Base-by-base conservation (phyloP, 75 land plant species). In the Chamaecyparis obtusa region DNA sequence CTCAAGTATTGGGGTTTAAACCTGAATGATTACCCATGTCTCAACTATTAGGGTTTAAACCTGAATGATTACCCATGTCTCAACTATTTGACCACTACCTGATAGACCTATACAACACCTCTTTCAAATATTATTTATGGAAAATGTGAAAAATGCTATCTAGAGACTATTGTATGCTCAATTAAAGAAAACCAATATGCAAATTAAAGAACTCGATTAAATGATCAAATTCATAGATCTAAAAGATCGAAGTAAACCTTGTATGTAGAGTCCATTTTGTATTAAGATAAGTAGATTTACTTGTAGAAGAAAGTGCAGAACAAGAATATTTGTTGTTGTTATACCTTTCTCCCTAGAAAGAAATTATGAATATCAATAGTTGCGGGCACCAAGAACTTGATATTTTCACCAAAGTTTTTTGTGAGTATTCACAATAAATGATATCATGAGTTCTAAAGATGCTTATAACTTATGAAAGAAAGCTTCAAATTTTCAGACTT, bases 311-410 rank as follows among this genome's bases (percentile, higher is more conserved):
- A n/a, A n/a, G n/a, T n/a, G n/a, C n/a, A n/a, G n/a, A n/a, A n/a
- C n/a, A n/a, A n/a, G 39, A 80, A 80, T 24, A 24, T 3, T 41
- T 5, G 24, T 4, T 80, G 13, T 2, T 80, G 5, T 43, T 43
- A 46, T 81, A 81, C 83, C 83, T 81, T 46, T n/a, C 83, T 44
- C 33, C 48, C 83, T 81, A 51, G 49, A 81, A 81, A 81, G 13
- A 81, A 13, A 44, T 81, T 81, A 44, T 81, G 24, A n/a, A 81
- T 27, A 81, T 81, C 83, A 81, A 81, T 33, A 46, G 51, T 81
- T 46, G n/a, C 83, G 0, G 83, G 51, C 51, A 46, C 48, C 13
- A 51, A 81, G 5, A 81, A 81, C 46, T 5, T 81, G 41, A 0
- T 5, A 44, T 15, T 81, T 81, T 81, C 54, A 27, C 83, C 11